These are phyloP conservation scores for Lactifluus rugatus DNA, from an alignment of 768 basidiomycete genomes.

Conservation along the genomic window DNA sequence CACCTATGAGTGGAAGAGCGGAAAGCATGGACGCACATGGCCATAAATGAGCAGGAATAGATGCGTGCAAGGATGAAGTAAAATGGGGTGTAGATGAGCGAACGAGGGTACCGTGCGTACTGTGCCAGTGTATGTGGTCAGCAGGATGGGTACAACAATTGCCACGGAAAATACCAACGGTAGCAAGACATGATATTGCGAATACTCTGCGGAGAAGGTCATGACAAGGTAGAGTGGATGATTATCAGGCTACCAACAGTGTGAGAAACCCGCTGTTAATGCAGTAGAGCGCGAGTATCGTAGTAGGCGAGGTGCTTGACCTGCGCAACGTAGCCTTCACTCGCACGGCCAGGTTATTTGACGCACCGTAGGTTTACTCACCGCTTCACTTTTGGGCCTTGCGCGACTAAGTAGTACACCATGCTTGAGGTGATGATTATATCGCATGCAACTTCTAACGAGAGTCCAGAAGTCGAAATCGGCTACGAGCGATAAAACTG, in stretches of 20 bases:
- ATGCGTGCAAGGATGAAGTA: neutral
- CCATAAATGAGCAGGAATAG: neutral
- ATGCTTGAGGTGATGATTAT: neutral
- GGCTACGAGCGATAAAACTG: neutral
- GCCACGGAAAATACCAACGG: neutral
- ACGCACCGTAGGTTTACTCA: neutral
- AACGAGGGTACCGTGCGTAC: neutral
- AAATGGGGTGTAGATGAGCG: conserved; percentile 1
- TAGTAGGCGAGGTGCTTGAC: neutral
- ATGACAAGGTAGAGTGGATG: neutral
- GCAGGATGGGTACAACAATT: neutral
- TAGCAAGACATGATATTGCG: neutral
- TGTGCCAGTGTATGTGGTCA: neutral
- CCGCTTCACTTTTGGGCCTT: neutral
- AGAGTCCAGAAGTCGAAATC: neutral
- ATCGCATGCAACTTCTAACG: neutral
- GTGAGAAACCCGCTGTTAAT: neutral
- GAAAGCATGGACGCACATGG: neutral
- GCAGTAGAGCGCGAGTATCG: neutral
- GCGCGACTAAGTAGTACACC: conserved; percentile 2
- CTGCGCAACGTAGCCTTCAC: neutral
- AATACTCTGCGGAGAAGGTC: neutral
- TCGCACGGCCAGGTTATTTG: neutral
- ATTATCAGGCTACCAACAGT: neutral
- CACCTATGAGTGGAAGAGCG: neutral